Conservation (phyloP, 1,284 basidiomycete species). For the Pseudozyma tsukubaensis region DNA sequence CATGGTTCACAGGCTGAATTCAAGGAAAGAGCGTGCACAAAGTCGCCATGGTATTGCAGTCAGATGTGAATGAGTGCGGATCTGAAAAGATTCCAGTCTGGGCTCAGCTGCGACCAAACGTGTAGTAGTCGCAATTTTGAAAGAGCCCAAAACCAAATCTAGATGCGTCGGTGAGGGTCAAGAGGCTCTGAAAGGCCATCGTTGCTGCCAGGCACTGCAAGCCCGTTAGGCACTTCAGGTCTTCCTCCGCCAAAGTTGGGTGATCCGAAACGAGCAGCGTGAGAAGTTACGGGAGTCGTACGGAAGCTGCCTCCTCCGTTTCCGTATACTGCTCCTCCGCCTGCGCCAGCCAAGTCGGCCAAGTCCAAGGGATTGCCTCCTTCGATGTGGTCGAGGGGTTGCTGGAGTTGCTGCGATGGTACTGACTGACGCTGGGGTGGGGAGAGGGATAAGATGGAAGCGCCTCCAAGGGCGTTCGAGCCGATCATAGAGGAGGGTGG, state of each 20-base stretch:
- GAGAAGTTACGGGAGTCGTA: background rate
- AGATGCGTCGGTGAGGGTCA: conserved; percentile 20
- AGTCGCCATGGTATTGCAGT: no score
- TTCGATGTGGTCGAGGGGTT: conserved; percentile 17
- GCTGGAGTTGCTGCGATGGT: conserved; percentile 29
- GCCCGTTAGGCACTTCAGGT: conserved; percentile 22
- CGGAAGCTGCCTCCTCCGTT: conserved; percentile 15
- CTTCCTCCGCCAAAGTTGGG: conserved; percentile 12
- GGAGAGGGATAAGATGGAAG: conserved; percentile 11
- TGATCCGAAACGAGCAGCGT: conserved; percentile 5
- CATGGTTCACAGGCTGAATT: no score
- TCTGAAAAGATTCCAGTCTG: no score
- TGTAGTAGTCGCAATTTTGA: background rate
- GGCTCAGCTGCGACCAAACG: no score
- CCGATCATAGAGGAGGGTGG: conserved; percentile 7
- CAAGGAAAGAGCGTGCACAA: no score
- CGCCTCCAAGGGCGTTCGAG: conserved; percentile 5
- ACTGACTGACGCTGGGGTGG: conserved; percentile 21
- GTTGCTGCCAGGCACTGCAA: conserved; percentile 13
- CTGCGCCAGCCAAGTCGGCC: background rate
- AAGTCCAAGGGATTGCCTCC: conserved; percentile 9
- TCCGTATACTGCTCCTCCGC: background rate
- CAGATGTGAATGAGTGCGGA: no score
- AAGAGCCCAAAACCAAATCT: conserved; percentile 1
- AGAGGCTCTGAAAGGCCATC: background rate